Evolutionary conservation across 257 asterid genomes (phyloP), one percentile per base, ranked within the genome.

Genomic region (Jacaranda mimosifolia): DNA sequence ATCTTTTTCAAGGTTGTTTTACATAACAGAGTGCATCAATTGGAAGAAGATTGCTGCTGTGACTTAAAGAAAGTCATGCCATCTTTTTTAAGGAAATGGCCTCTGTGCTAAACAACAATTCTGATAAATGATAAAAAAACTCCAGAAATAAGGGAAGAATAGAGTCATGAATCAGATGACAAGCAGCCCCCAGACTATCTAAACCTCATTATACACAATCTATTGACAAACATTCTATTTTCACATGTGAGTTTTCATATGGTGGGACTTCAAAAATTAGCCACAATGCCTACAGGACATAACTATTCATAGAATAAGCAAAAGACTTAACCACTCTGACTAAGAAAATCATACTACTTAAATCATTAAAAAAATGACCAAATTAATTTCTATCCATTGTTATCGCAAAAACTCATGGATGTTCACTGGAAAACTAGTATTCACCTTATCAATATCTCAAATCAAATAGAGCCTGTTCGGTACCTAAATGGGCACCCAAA

Each of bases 21-120:
- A 42, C 38, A 42, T 65, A 15, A 65, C 46, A 39, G 35, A n/a
- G 17, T 6, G 6, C 4, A 17, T 8, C 19, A 43, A 19, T 6
- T 10, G 36, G 64, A 60, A 67, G 57, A 67, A 67, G 72, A 60
- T 35, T 60, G 43, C 66, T 26, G n/a, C n/a, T 60, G 66, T 4
- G 8, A 60, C 43, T 35, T 60, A 63, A 63, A 13, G 13, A 6
- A 3, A 49, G 10, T 11, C 11, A 18, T 45, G 17, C 42, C 17
- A 21, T 67, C 72, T 45, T 11, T 18, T 17, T n/a, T 18, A 56
- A 71, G 66, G 36, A 48, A 38, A 52, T 35, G 62, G 74, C 72
- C 14, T 49, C 7, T 14, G 13, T 1, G 15, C 65, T 7, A 71
- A 56, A 53, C 39, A 71, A 53, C 40, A 71, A 51, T 40, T 68